These are phyloP conservation scores for Ceratonia siliqua DNA, from an alignment of 306 rosid genomes.

Conservation along the genomic window DNA sequence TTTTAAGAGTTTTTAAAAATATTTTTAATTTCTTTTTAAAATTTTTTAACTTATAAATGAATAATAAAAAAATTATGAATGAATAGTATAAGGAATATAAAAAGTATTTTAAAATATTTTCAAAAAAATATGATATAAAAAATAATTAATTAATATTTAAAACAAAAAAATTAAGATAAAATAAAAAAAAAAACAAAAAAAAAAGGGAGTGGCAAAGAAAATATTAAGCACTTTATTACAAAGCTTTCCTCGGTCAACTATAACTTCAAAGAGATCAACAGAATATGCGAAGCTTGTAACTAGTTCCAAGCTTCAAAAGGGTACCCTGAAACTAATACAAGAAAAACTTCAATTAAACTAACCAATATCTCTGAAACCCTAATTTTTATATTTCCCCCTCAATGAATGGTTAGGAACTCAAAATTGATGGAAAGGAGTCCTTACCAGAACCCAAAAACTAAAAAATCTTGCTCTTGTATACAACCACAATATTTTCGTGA, in stretches of 20 bases:
- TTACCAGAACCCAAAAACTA: conserved; percentile 4
- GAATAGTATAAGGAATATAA: no score
- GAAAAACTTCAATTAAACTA: conserved; percentile 7
- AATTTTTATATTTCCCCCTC: conserved; percentile 42
- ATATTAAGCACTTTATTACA: conserved; percentile 21
- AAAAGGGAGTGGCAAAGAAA: neutral
- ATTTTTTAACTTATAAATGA: no score
- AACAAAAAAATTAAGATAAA: no score
- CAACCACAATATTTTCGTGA: conserved; percentile 14
- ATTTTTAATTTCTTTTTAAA: no score
- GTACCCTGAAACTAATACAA: neutral
- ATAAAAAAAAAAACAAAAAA: no score
- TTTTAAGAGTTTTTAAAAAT: no score
- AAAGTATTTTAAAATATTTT: no score
- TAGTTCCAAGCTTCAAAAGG: conserved; percentile 11
- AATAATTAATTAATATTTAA: no score
- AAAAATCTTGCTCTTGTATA: neutral
- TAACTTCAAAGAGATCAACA: conserved; percentile 8
- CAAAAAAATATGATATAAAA: no score
- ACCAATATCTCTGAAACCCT: conserved; percentile 37
- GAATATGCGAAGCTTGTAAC: conserved; percentile 4
- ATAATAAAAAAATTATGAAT: no score
- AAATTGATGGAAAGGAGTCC: conserved; percentile 43
- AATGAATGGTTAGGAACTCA: conserved; percentile 46
- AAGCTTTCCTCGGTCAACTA: conserved; percentile 6